Base-by-base conservation (phyloP, 352 stramenopile species). In the Globisporangium ultimum region DNA sequence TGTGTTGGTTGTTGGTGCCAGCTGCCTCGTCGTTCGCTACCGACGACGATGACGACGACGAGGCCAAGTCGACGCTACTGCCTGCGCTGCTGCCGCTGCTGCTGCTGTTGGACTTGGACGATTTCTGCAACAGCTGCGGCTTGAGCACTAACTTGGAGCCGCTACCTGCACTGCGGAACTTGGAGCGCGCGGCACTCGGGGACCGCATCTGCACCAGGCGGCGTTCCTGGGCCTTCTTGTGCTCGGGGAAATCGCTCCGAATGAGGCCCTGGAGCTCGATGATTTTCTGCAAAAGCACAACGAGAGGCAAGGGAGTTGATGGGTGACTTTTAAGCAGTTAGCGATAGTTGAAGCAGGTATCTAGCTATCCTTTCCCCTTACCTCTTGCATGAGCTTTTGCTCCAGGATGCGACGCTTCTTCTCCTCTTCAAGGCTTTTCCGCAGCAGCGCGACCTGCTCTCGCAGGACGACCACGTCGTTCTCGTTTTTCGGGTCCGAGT, bases 251-350 rank as follows among this genome's bases (percentile, higher is more conserved):
- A 41, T 85, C 81, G 40, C 63, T 58, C 11, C 78, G 80, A 48
- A 90, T 90, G 32, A 87, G 61, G 5, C 70, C 66, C 58, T 88
- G 78, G 24, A 90, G 72, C 66, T 90, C 80, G 53, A 87, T 71
- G 59, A 90, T 90, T 81, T 87, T 87, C 72, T 87, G 40, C 21
- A n/a, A 32, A 32, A 32, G 24, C 24, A 32, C 24, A 36, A 10
- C 28, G 28, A 36, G 28, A 36, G 28, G 28, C 28, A 36, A 2
- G 28, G 9, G 24, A 28, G 24, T 18, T 4, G 4, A 52, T 22
- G 20, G 49, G 7, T 12, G 22, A 52, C 28, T n/a, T 32, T 32
- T 32, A 32, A 36, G 28, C 28, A 36, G 28, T 36, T 36, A 5
- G 24, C 24, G 2, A 5, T 32, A 32, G 24, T 36, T 1, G 9